phyloP scores from a whole-genome alignment of 139 green algal species.

The Astrephomene gubernaculifera region DNA sequence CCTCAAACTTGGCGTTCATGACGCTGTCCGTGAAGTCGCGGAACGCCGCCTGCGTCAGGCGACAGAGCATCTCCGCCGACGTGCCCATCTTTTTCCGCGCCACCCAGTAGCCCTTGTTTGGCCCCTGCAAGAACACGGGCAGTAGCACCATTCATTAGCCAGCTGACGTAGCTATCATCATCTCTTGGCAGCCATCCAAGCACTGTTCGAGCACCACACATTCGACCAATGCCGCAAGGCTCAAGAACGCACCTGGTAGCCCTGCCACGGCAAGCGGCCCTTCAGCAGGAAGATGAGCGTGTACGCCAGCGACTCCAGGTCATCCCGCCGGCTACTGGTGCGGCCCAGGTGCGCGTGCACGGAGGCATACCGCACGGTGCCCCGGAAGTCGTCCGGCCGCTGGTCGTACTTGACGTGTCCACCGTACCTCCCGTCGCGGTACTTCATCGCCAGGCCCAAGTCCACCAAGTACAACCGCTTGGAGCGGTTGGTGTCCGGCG shows the following conservation, averaged over 20 bases:
- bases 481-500: conserved; percentile 82
- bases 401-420: conserved; percentile 99
- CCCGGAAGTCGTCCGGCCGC: conserved; percentile 97
- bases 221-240: no score
- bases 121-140: conserved; percentile 68
- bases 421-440: conserved; percentile 24
- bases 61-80: conserved; percentile 94
- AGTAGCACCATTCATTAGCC: no score
- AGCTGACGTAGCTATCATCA: no score
- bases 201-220: no score
- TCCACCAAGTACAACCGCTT: conserved; percentile 99
- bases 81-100: conserved; percentile 99
- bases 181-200: no score
- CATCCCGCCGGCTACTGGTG: conserved; percentile 93
- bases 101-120: conserved; percentile 99
- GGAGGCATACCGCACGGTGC: conserved; percentile 97
- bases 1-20: conserved; percentile 99
- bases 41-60: conserved; percentile 92
- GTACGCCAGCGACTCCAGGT: conserved; percentile 99
- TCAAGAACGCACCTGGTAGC: conserved; percentile 92
- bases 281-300: conserved; percentile 99
- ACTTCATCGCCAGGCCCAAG: conserved; percentile 88
- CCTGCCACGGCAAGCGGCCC: conserved; percentile 88
- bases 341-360: conserved; percentile 98
- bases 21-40: conserved; percentile 94